These are phyloP conservation scores for Coemansia sp. DNA, from an alignment of 192 early-diverging fungal genomes.

Conservation along the genomic window DNA sequence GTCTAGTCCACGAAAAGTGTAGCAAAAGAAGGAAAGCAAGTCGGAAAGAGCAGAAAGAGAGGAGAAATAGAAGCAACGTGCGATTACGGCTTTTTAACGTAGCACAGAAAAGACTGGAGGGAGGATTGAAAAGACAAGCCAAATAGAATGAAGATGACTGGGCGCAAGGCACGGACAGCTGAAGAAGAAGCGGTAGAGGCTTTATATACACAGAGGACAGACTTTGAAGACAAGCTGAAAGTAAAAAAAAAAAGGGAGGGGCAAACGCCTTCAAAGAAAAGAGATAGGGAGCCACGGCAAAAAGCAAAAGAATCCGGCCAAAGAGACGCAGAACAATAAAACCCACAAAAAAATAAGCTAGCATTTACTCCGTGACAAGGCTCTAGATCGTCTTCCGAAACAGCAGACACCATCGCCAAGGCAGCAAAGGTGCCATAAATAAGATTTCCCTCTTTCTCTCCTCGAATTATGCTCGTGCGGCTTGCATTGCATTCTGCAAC, in stretches of 20 bases:
- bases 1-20: not conserved
- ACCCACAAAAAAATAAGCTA: not conserved
- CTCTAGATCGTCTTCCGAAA: not conserved
- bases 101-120: not conserved
- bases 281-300: not conserved
- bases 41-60: not conserved
- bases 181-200: not conserved
- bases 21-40: not conserved
- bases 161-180: constrained; percentile 1
- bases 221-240: not conserved
- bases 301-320: constrained; percentile 5
- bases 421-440: not conserved
- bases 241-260: constrained; percentile 7
- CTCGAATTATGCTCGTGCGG: not conserved
- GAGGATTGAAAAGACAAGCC: not conserved
- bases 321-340: constrained; percentile 19
- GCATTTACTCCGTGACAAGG: not conserved
- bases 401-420: not conserved
- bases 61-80: constrained; percentile 12
- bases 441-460: not conserved
- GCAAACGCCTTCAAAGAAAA: not conserved
- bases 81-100: not conserved
- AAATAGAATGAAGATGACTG: constrained; percentile 8
- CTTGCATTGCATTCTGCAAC: not conserved
- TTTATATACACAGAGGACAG: constrained; percentile 7